Base-by-base conservation (phyloP, 73 alveolate genomes). In the Symbiodinium natans region DNA sequence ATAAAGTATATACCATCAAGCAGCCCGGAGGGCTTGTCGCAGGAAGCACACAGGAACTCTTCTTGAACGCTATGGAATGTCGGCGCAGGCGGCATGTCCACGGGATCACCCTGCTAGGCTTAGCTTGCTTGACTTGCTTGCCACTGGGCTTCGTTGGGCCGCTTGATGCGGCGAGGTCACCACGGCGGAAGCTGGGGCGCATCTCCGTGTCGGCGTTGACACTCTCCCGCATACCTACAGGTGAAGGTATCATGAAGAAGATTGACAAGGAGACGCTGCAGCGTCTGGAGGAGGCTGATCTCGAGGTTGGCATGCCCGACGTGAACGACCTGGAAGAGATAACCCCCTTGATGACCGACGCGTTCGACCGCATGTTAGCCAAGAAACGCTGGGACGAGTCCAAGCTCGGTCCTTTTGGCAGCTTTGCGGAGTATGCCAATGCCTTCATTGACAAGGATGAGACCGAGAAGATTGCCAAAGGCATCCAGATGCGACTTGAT, bases 271-370 rank as follows among this genome's bases (percentile, higher is more conserved):
- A 63, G 38, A 63, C 40, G 80, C 80, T 63, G 29, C 80, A 63
- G 80, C 80, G 80, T 25, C 33, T 63, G 33, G 80, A 63, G 33
- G 80, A 63, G 80, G 80, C 80, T 2, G 80, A 63, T 29, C 80
- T 63, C 80, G 80, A 89, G 95, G 87, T 90, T 31, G 97, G 97
- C 56, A 90, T 90, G 97, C 97, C 97, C 21, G 97, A 90, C 29
- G 74, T 73, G 56, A 90, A 73, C 38, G 97, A 90, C 77, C 46
- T 90, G 89, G 89, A 84, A 42, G 97, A 90, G 80, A 90, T 90
- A 75, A 90, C 97, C 1, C 71, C 89, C 36, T 42, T 90, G 77
- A 90, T 90, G 97, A 89, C 71, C 54, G 97, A 90, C 33, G 34
- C 89, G 27, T 90, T 90, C 83, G 97, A 90, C 36, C 97, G 97